Evolutionary conservation across 331 rosid genomes (phyloP).

Genomic region (Dryas integrifolia): DNA sequence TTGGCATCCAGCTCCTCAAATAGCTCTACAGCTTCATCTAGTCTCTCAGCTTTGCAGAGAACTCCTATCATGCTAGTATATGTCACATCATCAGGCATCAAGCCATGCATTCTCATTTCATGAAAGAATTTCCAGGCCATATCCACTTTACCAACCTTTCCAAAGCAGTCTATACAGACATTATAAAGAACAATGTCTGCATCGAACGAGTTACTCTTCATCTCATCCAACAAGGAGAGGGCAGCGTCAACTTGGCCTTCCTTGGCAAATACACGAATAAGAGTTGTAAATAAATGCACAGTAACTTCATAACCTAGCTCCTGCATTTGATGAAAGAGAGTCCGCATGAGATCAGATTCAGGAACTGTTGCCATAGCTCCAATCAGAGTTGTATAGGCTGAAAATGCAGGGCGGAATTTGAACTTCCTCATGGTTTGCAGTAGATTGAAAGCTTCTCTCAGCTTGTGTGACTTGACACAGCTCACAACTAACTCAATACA

Average conservation of each 20-base stretch:
- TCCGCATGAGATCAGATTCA: constrained; percentile 59
- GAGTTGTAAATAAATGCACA: constrained; percentile 78
- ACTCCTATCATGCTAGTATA: constrained; percentile 92
- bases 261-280: constrained; percentile 77
- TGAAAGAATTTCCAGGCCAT: constrained; percentile 99
- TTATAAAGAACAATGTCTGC: constrained; percentile 86
- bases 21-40: constrained; percentile 71
- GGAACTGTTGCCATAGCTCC: constrained; percentile 65
- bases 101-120: constrained; percentile 70
- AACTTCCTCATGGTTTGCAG: constrained; percentile 85
- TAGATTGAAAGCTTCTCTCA: constrained; percentile 60
- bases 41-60: constrained; percentile 75
- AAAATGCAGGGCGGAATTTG: constrained; percentile 87
- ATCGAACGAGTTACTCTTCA: constrained; percentile 67
- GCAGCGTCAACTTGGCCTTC: constrained; percentile 82
- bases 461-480: constrained; percentile 48
- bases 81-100: constrained; percentile 80
- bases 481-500: constrained; percentile 57
- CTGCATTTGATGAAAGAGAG: constrained; percentile 83
- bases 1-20: constrained; percentile 73
- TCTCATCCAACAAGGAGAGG: constrained; percentile 89
- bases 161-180: constrained; percentile 89
- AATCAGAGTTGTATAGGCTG: constrained; percentile 78
- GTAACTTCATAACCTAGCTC: constrained; percentile 87
- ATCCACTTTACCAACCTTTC: constrained; percentile 84